Base-by-base conservation (phyloP, 495 filamentous ascomycete species). In the Cercophora sp. region DNA sequence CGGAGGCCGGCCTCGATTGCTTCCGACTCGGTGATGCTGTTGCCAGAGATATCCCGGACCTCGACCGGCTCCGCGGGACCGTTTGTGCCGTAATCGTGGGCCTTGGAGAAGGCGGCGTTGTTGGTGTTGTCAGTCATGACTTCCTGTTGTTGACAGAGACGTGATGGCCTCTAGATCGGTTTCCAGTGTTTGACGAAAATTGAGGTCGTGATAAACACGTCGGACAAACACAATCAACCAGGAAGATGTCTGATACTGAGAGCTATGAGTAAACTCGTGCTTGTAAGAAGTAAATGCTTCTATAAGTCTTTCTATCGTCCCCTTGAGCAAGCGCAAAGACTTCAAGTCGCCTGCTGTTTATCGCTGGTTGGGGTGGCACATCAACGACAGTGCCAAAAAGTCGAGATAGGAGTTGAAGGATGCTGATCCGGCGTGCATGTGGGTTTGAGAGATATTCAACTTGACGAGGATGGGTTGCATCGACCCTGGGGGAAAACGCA, bases 251-350 rank as follows among this genome's bases (percentile, higher is more conserved):
- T n/a, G n/a, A n/a, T n/a, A 24, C 13, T 18, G 18, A 25, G 16
- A 18, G 8, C 25, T 24, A n/a, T 16, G n/a, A 22, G 32, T 11
- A 36, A 35, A 36, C 8, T 37, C 34, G 34, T 23, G 58, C 24
- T 39, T 24, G 41, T 23, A 55, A 52, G 36, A 8, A 44, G 25
- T 45, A 36, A 42, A 36, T 41, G 34, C 48, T 53, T 48, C 19
- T 25, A 39, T 59, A 74, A 79, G 78, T 78, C 78, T 80, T 80
- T 80, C 75, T 76, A 58, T 62, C 65, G 63, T 65, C 68, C 70
- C 73, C 65, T 62, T 54, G 46, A 75, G 70, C 72, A 76, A 79
- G 75, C 78, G 78, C 78, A 80, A 80, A 80, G 78, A 79, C 78
- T 76, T 67, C 58, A 80, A 80, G 78, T 79, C 78, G 78, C 76